Evolutionary conservation across 2,329 filamentous ascomycete species (phyloP).

Genomic region (Trichoderma harzianum): DNA sequence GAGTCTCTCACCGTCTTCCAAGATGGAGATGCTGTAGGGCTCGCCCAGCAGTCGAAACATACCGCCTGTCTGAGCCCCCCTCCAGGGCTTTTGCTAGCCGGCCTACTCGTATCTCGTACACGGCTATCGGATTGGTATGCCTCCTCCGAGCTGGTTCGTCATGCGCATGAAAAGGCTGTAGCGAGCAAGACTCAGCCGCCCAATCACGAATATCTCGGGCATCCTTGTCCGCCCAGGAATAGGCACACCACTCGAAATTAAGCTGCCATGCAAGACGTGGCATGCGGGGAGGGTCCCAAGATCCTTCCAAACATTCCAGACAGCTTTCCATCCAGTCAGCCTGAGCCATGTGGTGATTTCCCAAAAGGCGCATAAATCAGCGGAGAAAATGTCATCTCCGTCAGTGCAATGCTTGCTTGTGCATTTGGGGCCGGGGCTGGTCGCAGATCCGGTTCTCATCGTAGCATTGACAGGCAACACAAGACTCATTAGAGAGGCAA

Average conservation of each 20-base stretch:
- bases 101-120: not conserved
- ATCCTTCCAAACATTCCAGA: not conserved
- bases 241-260: not conserved
- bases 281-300: not conserved
- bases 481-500: not conserved
- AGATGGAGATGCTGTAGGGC: not conserved
- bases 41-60: not conserved
- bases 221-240: not conserved
- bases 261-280: not conserved
- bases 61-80: not conserved
- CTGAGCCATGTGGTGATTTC: not conserved
- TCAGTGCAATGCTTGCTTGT: not conserved
- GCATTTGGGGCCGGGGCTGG: not conserved
- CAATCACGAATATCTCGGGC: not conserved
- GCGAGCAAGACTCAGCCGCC: not conserved
- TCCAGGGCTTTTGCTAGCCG: not conserved
- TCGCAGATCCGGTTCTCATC: not conserved
- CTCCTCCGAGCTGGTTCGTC: not conserved
- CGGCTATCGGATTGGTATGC: not conserved
- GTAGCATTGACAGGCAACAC: not conserved
- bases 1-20: not conserved
- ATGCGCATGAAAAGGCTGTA: slow-evolving; percentile 8
- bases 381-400: not conserved
- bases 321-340: not conserved
- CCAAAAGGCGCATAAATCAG: not conserved